A percentile compares a stretch with the other conserved stretches of the same genome.
phyloP scores from a whole-genome alignment of 768 basidiomycete species.

The Leccinum incarnatum region DNA sequence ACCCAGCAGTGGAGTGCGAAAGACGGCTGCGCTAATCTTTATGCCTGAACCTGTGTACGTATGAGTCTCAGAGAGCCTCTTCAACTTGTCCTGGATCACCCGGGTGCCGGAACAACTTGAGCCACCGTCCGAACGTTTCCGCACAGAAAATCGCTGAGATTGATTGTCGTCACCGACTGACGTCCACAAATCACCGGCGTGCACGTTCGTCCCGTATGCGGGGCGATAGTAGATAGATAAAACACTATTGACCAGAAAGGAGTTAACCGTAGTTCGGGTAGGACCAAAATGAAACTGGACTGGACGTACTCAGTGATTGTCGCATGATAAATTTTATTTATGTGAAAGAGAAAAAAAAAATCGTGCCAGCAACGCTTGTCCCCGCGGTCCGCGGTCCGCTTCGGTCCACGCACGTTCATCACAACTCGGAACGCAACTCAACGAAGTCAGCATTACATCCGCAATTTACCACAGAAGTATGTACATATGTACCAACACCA shows the following conservation, averaged over 20 bases:
- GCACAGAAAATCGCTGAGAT: not conserved
- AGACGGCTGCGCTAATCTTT: not conserved
- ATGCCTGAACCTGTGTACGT: not conserved
- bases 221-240: not conserved
- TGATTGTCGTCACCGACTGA: not conserved
- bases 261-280: not conserved
- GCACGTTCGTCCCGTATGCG: slow-evolving; percentile 3
- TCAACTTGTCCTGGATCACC: not conserved
- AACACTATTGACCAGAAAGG: not conserved
- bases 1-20: not conserved
- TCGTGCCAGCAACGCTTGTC: not conserved
- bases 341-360: not conserved
- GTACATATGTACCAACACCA: too few species aligned
- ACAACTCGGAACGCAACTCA: not conserved
- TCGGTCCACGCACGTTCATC: not conserved
- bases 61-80: not conserved
- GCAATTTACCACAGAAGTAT: too few species aligned
- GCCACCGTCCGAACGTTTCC: not conserved
- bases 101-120: not conserved
- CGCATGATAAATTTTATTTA: not conserved
- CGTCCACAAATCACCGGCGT: not conserved
- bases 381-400: not conserved
- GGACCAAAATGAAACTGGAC: not conserved
- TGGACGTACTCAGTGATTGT: not conserved
- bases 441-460: not conserved